Conservation (phyloP, 371 early-diverging fungal genomes). For the Mucor ambiguus region DNA sequence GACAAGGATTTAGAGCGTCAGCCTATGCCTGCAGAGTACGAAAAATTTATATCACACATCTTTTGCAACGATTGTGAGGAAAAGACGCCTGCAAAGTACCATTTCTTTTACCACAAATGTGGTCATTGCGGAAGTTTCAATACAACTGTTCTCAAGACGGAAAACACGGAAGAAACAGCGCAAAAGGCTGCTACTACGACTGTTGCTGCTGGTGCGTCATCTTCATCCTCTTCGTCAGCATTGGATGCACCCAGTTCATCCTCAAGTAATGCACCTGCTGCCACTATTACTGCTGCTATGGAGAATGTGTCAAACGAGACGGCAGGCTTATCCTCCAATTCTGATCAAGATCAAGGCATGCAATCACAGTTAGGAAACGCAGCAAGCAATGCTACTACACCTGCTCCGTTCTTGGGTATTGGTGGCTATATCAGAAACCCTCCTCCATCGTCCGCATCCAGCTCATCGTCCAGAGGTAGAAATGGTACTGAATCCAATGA, state of each 20-base stretch:
- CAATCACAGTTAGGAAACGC: slow-evolving; percentile 21
- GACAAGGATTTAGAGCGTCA: slow-evolving; percentile 83
- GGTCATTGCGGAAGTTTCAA: slow-evolving; percentile 86
- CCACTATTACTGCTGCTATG: background rate
- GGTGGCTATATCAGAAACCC: slow-evolving; percentile 8
- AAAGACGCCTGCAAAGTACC: slow-evolving; percentile 80
- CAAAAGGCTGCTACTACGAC: slow-evolving; percentile 2
- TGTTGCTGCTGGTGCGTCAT: background rate
- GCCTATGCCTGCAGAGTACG: slow-evolving; percentile 92
- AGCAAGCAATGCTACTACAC: slow-evolving; percentile 10
- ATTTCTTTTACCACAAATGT: slow-evolving; percentile 97
- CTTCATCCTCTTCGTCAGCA: background rate
- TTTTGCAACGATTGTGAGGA: slow-evolving; percentile 97
- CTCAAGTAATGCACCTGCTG: background rate
- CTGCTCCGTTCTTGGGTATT: slow-evolving; percentile 5
- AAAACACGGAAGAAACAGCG: slow-evolving; percentile 27
- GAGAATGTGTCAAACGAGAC: slow-evolving; percentile 10
- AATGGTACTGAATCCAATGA: slow-evolving; percentile 23
- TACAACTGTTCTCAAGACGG: slow-evolving; percentile 83
- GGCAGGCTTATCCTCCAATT: slow-evolving; percentile 17
- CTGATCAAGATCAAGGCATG: slow-evolving; percentile 25
- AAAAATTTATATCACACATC: slow-evolving; percentile 65
- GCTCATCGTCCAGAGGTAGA: slow-evolving; percentile 15
- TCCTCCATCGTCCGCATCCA: slow-evolving; percentile 16
- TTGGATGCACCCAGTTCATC: slow-evolving; percentile 4